Percentiles rank a stretch among this genome's conserved stretches.
Conservation (phyloP, 176 grass and related monocot species). For the Musa schizocarpa region DNA sequence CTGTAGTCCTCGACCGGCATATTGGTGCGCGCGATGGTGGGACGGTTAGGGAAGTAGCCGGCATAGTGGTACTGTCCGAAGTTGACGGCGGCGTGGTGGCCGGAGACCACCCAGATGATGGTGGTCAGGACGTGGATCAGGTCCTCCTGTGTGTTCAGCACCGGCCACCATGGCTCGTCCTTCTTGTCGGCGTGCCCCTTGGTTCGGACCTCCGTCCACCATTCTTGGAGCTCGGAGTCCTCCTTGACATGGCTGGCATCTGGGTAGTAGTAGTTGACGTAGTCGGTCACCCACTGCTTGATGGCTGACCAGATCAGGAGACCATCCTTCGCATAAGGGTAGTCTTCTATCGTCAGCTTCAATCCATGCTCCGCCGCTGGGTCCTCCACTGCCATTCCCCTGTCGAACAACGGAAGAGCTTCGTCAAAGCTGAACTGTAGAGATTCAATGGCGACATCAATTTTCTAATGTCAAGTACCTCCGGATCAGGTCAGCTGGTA, state of each 20-base stretch:
- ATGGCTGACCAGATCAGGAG: constrained; percentile 61
- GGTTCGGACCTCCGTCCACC: constrained; percentile 79
- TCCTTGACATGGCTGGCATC: constrained; percentile 24
- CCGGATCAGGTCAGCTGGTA: constrained; percentile 59
- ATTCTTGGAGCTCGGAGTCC: constrained; percentile 56
- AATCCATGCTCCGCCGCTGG: constrained; percentile 30
- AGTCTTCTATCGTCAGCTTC: constrained; percentile 60
- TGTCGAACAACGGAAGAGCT: constrained; percentile 6
- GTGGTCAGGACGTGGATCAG: constrained; percentile 43
- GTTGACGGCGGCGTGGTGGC: constrained; percentile 77
- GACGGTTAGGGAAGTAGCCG: constrained; percentile 89
- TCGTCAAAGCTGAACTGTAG: too few relatives aligned
- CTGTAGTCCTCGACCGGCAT: constrained; percentile 62
- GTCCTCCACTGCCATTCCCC: constrained; percentile 63
- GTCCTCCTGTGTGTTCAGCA: constrained; percentile 26
- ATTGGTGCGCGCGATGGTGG: constrained; percentile 41
- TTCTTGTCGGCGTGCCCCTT: constrained; percentile 86
- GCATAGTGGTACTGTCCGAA: constrained; percentile 83
- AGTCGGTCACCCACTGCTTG: constrained; percentile 48
- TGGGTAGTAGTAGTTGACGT: constrained; percentile 48
- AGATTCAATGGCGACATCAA: too few relatives aligned
- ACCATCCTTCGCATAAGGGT: constrained; percentile 69
- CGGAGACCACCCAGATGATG: constrained; percentile 81
- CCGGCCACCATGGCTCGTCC: constrained; percentile 86
- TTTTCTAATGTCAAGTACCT: constrained; percentile 11